Evolutionary conservation across 2,329 filamentous ascomycete genomes (phyloP), one percentile per base, ranked within the genome.

Genomic region (Rugonectria rugulosa): DNA sequence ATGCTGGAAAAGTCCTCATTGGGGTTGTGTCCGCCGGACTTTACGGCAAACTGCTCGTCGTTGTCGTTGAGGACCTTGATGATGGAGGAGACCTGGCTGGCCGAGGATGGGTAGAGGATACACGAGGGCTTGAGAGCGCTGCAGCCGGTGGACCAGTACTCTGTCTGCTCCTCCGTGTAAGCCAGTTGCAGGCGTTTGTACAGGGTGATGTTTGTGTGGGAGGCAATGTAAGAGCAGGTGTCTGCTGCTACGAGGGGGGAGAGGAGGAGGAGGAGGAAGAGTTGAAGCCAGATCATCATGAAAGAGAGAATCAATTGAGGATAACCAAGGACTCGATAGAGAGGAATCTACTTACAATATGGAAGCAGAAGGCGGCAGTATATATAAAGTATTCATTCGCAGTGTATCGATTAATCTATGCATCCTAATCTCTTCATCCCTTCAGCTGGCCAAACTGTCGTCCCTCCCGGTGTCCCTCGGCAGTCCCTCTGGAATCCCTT

Each of bases 21-120:
- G 4, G 82, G 79, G 53, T 80, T 82, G 68, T 87, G 83, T 1
- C 84, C 84, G 23, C 83, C 84, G 7, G 80, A 80, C 61, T 83
- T 81, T 61, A 84, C 70, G 6, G 83, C 82, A 59, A 87, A 87
- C 3, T 67, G 69, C 50, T 79, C 80, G 31, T 76, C 72, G 36
- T 76, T 76, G 27, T 76, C 68, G 7, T 73, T 75, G 11, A 87
- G 74, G 24, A 80, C 73, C 21, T 74, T 75, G 41, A 87, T 74
- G n/a, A 83, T 76, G 9, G 75, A 73, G 0, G 81, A 75, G 31
- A 87, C 81, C 63, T 87, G 81, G 14, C 77, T 69, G 1, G 77
- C 72, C 27, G 74, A 81, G 11, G 72, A 72, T 3, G 82, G 81
- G 36, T 74, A 74, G 34, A 81, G 70, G 51, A 82, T 79, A 57